Evolutionary conservation across 768 basidiomycete genomes (phyloP).

Genomic region (Daedaleopsis nitida): DNA sequence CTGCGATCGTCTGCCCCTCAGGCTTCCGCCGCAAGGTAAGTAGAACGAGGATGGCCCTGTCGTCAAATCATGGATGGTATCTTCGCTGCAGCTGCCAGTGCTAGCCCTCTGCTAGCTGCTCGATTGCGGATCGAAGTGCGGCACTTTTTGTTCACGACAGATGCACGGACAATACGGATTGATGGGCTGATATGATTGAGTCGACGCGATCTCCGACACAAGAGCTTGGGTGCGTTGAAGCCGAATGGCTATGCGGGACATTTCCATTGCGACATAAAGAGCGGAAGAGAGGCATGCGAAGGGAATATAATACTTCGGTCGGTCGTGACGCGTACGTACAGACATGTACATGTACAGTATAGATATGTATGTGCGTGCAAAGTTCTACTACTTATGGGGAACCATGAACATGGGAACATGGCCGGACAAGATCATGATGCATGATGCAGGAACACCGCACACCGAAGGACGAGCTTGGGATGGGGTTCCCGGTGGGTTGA

Average conservation of each 20-base stretch:
- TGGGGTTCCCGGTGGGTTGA: conserved; percentile 3
- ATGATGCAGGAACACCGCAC: conserved; percentile 3
- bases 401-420: background rate
- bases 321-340: background rate
- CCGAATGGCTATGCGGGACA: background rate
- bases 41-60: no score
- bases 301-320: background rate
- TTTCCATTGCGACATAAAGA: background rate
- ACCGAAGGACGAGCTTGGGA: background rate
- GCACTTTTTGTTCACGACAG: no score
- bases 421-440: conserved; percentile 5
- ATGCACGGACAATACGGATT: no score
- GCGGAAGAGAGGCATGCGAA: background rate
- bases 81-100: no score
- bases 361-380: conserved; percentile 15
- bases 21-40: no score
- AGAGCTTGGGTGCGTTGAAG: no score
- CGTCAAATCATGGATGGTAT: no score
- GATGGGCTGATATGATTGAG: no score
- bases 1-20: no score
- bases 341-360: conserved; percentile 12
- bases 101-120: no score
- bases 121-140: no score
- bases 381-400: conserved; percentile 1
- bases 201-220: no score